phyloP scores from a whole-genome alignment of 306 rosid genomes.

The Cucurbita maxima region DNA sequence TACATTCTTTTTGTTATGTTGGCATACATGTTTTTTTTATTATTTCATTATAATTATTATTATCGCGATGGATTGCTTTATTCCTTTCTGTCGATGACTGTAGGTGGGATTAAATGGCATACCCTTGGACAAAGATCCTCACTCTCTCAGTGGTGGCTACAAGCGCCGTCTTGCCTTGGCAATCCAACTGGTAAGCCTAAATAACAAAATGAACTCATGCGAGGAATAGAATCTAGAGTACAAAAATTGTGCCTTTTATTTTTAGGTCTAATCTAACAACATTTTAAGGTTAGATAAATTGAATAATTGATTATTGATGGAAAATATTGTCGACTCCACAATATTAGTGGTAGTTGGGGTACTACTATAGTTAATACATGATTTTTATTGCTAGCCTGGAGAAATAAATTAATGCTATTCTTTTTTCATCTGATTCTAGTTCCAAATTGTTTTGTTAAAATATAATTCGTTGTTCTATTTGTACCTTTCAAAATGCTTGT shows the following conservation, averaged over 20 bases:
- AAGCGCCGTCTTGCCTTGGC: constrained; percentile 95
- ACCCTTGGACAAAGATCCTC: constrained; percentile 77
- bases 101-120: constrained; percentile 85
- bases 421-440: background rate
- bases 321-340: background rate
- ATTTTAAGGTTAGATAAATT: background rate
- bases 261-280: background rate
- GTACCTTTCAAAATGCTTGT: background rate
- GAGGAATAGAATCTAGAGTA: background rate
- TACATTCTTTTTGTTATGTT: background rate
- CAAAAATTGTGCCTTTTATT: background rate
- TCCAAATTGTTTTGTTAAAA: background rate
- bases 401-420: background rate
- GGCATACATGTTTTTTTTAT: background rate
- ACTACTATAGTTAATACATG: background rate
- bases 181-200: constrained; percentile 53
- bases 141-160: constrained; percentile 94
- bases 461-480: background rate
- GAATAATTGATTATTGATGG: background rate
- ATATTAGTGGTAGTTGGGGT: background rate
- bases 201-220: constrained; percentile 3
- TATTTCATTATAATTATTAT: background rate
- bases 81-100: background rate
- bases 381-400: background rate
- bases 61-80: constrained; percentile 5